Conservation (phyloP, 129 eudicot species). For the Ambrosia artemisiifolia region DNA sequence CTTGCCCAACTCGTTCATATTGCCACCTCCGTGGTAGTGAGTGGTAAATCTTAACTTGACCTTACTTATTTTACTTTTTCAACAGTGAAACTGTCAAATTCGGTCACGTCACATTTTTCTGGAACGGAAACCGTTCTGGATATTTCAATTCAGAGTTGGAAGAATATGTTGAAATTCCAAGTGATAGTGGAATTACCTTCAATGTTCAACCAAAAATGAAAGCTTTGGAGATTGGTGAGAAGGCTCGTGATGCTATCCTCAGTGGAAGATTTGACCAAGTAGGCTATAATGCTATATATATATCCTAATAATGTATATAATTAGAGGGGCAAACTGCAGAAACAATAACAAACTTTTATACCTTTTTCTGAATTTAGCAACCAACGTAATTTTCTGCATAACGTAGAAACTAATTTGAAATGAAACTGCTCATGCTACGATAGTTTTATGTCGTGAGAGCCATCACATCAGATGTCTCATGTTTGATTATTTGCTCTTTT, state of each 20-base stretch:
- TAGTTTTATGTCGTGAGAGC: background rate
- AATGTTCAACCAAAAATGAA: constrained; percentile 87
- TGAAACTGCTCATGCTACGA: background rate
- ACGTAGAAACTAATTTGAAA: background rate
- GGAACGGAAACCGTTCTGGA: constrained; percentile 98
- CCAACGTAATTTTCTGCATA: background rate
- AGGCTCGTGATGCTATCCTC: constrained; percentile 85
- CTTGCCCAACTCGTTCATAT: background rate
- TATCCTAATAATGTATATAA: background rate
- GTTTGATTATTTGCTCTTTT: background rate
- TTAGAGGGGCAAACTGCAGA: background rate
- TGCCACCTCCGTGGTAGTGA: background rate
- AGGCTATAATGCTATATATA: background rate
- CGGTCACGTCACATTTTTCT: constrained; percentile 95
- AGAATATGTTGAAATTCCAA: constrained; percentile 93
- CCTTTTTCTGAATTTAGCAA: background rate
- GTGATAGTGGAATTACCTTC: constrained; percentile 83
- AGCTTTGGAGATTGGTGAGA: constrained; percentile 92
- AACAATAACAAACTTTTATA: background rate
- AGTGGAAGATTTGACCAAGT: constrained; percentile 85
- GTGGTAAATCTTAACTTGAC: constrained; percentile 2
- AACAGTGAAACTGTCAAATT: constrained; percentile 91
- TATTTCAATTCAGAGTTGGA: constrained; percentile 76
- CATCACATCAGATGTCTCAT: too few relatives aligned
- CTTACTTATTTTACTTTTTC: background rate